A percentile compares a stretch with the other conserved stretches of the same genome.
Evolutionary conservation across 441 rosid species (phyloP).

Genomic region (Syzygium syzygioides): DNA sequence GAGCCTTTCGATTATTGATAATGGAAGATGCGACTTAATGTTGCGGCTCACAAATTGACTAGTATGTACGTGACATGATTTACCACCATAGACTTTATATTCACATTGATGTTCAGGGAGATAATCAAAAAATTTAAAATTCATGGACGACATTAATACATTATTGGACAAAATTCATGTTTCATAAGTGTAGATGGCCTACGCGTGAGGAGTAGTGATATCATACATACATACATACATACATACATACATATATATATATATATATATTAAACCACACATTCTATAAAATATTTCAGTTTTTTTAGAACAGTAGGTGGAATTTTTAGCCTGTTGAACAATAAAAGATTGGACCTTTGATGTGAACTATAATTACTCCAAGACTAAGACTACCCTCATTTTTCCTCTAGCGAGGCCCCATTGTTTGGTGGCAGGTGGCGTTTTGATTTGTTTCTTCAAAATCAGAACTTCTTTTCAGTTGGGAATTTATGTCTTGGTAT

Average conservation of each 20-base stretch:
- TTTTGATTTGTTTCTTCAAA: not conserved
- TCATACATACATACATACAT: not conserved
- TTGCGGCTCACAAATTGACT: not conserved
- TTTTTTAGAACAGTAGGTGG: too few relatives aligned
- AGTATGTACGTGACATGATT: not conserved
- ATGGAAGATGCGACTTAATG: not conserved
- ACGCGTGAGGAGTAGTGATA: too few relatives aligned
- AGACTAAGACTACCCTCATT: not conserved
- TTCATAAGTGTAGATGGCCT: too few relatives aligned
- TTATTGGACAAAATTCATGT: too few relatives aligned
- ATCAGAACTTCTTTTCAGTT: not conserved
- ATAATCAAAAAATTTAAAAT: too few relatives aligned
- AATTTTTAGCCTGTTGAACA: not conserved
- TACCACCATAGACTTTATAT: not conserved
- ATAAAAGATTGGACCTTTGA: not conserved
- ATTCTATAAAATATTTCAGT: not conserved
- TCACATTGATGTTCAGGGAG: too few relatives aligned
- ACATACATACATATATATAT: not conserved
- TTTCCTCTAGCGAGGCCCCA: not conserved
- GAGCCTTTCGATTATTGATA: not conserved
- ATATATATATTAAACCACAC: not conserved
- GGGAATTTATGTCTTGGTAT: not conserved
- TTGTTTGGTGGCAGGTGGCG: not conserved
- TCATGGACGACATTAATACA: too few relatives aligned
- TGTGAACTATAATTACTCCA: not conserved